Percentiles rank a stretch among this genome's conserved stretches.
phyloP scores from a whole-genome alignment of 179 eudicot species.

The Beta corolliflora region DNA sequence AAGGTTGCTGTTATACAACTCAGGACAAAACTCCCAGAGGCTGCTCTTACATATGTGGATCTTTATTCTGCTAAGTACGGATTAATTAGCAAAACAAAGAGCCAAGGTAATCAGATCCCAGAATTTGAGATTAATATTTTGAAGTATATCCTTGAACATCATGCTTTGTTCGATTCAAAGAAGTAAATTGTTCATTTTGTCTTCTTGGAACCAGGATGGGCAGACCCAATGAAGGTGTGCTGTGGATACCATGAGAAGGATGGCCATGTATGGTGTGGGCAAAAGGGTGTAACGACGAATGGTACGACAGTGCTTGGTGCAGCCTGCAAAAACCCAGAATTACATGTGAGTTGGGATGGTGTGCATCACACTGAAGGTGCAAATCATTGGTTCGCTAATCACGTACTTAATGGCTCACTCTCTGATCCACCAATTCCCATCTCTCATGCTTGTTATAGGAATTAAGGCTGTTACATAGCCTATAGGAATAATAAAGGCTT shows the following conservation, averaged over 20 bases:
- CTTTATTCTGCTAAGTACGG: conserved; percentile 63
- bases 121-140: no score
- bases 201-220: conserved; percentile 49
- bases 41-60: conserved; percentile 70
- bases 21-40: conserved; percentile 53
- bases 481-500: neutral
- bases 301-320: conserved; percentile 48
- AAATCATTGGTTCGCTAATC: conserved; percentile 55
- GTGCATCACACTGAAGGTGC: conserved; percentile 73
- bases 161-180: neutral
- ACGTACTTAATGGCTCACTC: conserved; percentile 55
- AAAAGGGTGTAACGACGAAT: conserved; percentile 38
- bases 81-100: conserved; percentile 51
- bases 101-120: conserved; percentile 39
- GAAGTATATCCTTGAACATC: neutral
- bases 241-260: conserved; percentile 64
- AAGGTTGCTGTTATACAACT: conserved; percentile 51
- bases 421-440: conserved; percentile 59
- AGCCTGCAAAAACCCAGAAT: conserved; percentile 49
- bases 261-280: conserved; percentile 67
- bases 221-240: conserved; percentile 61
- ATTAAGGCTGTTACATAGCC: conserved; percentile 17
- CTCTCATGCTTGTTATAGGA: conserved; percentile 55
- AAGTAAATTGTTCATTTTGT: neutral
- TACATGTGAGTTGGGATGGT: conserved; percentile 70